Evolutionary conservation across 2,329 filamentous ascomycete genomes (phyloP).

Genomic region (Cladosporium austrohemisphaericum): DNA sequence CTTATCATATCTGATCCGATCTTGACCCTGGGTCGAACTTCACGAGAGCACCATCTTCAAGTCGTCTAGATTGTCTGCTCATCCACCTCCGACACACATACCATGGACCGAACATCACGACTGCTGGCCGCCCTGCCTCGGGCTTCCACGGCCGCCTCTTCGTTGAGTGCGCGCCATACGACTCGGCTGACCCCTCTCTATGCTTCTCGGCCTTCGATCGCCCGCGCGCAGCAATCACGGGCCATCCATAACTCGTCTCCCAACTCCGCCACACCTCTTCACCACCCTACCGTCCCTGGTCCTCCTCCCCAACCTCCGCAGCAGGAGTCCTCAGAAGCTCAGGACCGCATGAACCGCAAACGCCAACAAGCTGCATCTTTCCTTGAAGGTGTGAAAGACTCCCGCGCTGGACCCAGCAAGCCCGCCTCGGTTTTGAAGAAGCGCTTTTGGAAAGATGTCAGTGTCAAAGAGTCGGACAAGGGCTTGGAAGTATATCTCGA

Average conservation of each 20-base stretch:
- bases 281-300: slow-evolving; percentile 55
- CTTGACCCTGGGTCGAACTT: no score
- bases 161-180: slow-evolving; percentile 29
- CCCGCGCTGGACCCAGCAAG: slow-evolving; percentile 42
- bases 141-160: slow-evolving; percentile 27
- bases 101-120: slow-evolving; percentile 12
- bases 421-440: slow-evolving; percentile 55
- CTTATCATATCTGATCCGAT: no score
- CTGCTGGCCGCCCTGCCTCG: slow-evolving; percentile 16
- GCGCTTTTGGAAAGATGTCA: slow-evolving; percentile 86
- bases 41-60: no score
- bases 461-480: slow-evolving; percentile 61
- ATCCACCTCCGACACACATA: no score
- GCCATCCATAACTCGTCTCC: slow-evolving; percentile 42
- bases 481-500: slow-evolving; percentile 71
- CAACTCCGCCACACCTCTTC: slow-evolving; percentile 52
- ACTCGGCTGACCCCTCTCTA: slow-evolving; percentile 16
- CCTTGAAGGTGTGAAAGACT: slow-evolving; percentile 41
- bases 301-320: slow-evolving; percentile 57
- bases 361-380: slow-evolving; percentile 50
- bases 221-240: slow-evolving; percentile 28
- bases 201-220: not conserved
- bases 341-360: slow-evolving; percentile 47
- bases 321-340: slow-evolving; percentile 45
- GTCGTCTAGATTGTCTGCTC: no score